A percentile compares a stretch with the other conserved stretches of the same genome.
Evolutionary conservation across 108 stramenopile species (phyloP).

Genomic region (Fragilariopsis cylindrus): DNA sequence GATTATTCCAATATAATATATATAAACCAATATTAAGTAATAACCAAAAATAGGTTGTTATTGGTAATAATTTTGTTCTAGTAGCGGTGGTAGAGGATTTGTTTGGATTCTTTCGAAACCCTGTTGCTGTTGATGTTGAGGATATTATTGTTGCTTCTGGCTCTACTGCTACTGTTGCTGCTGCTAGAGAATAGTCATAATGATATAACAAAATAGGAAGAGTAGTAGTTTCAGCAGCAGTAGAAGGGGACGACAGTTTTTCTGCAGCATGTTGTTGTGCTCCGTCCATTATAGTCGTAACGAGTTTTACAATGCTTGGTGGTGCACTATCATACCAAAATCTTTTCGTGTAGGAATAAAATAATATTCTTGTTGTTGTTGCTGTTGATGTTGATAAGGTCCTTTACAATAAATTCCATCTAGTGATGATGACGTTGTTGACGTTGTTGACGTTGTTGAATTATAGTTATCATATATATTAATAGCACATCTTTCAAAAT

Average conservation of each 20-base stretch:
- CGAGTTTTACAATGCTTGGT: neutral
- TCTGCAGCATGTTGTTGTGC: too few species aligned
- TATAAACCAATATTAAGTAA: conserved; percentile 56
- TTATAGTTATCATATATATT: neutral
- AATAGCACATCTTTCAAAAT: neutral
- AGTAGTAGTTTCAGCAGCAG: too few species aligned
- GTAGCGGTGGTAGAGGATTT: neutral
- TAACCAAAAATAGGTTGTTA: conserved; percentile 44
- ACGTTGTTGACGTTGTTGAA: too few species aligned
- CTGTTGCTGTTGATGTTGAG: neutral
- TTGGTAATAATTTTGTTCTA: neutral
- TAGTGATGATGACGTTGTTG: neutral
- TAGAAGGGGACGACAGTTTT: too few species aligned
- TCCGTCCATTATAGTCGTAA: neutral
- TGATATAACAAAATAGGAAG: too few species aligned
- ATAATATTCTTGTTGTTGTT: neutral
- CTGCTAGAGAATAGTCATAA: too few species aligned
- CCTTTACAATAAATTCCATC: neutral
- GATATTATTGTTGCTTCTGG: too few species aligned
- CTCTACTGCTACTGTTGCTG: too few species aligned
- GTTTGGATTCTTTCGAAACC: conserved; percentile 18
- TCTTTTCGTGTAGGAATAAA: neutral
- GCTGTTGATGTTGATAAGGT: neutral
- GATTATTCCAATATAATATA: conserved; percentile 68
- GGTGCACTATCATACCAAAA: neutral